A percentile compares a stretch with the other conserved stretches of the same genome.
Conservation (phyloP, 2,329 filamentous ascomycete genomes). For the Epichloe brachyelytri region DNA sequence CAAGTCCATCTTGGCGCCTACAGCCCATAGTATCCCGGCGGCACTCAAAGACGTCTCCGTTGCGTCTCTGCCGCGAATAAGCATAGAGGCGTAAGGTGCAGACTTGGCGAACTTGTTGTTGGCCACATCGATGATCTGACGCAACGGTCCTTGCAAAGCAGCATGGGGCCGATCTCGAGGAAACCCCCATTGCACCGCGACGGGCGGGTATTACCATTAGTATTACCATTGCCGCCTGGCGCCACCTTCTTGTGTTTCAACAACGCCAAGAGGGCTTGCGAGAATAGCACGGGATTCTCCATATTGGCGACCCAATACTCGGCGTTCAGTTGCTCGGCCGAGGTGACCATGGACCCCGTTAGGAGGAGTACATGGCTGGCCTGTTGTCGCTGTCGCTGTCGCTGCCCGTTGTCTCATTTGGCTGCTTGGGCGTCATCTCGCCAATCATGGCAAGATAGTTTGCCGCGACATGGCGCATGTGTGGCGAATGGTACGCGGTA, state of each 20-base stretch:
- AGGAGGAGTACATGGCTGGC: neutral
- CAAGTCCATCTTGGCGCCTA: too few relatives aligned
- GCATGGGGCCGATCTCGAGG: constrained; percentile 28
- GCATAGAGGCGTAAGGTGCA: too few relatives aligned
- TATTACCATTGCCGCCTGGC: too few relatives aligned
- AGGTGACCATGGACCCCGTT: neutral
- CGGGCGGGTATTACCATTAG: too few relatives aligned
- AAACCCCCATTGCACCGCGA: constrained; percentile 9
- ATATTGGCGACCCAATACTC: constrained; percentile 13
- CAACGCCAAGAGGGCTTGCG: neutral
- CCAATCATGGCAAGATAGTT: neutral
- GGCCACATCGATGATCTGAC: neutral
- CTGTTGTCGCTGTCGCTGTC: too few relatives aligned
- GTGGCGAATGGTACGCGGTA: constrained; percentile 13
- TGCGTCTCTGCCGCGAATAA: neutral
- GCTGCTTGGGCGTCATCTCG: neutral
- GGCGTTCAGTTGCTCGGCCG: neutral
- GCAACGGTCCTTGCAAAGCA: constrained; percentile 17
- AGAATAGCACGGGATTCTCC: constrained; percentile 14
- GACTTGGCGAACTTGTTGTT: too few relatives aligned
- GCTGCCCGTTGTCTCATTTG: neutral
- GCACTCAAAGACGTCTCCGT: constrained; percentile 9
- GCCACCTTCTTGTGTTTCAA: too few relatives aligned
- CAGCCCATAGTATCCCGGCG: constrained; percentile 19
- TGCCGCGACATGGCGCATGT: constrained; percentile 9